Evolutionary conservation across 805 yeast genomes (phyloP).

Genomic region (Kuraishia cidri): DNA sequence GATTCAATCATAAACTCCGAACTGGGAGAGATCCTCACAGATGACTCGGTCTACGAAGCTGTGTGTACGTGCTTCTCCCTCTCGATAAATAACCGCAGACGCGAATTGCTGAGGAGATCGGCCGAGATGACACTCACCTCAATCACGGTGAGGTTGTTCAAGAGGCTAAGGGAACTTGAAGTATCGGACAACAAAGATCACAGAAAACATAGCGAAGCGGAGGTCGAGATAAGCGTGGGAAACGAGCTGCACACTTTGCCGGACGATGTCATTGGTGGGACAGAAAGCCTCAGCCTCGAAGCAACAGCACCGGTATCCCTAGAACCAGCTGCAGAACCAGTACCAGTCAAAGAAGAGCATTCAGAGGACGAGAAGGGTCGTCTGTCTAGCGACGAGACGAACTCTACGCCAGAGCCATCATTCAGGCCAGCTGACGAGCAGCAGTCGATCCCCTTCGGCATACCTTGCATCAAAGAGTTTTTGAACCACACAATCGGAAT

Average conservation of each 20-base stretch:
- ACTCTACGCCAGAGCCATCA: slow-evolving; percentile 1
- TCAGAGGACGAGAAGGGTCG: slow-evolving; percentile 4
- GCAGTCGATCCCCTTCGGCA: slow-evolving; percentile 45
- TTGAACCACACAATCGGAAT: slow-evolving; percentile 69
- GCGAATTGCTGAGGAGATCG: slow-evolving; percentile 80
- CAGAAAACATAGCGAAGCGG: no score
- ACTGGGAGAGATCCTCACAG: slow-evolving; percentile 59
- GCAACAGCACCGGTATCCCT: no score
- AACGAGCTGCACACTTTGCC: slow-evolving; percentile 27
- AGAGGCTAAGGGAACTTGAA: slow-evolving; percentile 46
- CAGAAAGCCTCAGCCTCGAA: slow-evolving; percentile 8
- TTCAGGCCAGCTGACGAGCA: slow-evolving; percentile 1
- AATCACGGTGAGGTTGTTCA: slow-evolving; percentile 62
- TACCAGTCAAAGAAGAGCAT: slow-evolving; percentile 4
- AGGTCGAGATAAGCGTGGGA: slow-evolving; percentile 11
- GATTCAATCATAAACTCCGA: slow-evolving; percentile 60
- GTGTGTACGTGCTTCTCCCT: slow-evolving; percentile 85
- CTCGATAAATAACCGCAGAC: slow-evolving; percentile 86
- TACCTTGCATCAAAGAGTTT: slow-evolving; percentile 69
- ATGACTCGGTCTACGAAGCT: slow-evolving; percentile 79
- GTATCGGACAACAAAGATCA: slow-evolving; percentile 16
- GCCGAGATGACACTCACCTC: slow-evolving; percentile 77
- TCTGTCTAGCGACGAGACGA: slow-evolving; percentile 1
- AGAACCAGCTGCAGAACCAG: neutral
- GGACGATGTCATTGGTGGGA: slow-evolving; percentile 52